Percentiles rank a stretch among this genome's conserved stretches.
phyloP scores from a whole-genome alignment of 345 rosid species.

The Hibiscus mutabilis region DNA sequence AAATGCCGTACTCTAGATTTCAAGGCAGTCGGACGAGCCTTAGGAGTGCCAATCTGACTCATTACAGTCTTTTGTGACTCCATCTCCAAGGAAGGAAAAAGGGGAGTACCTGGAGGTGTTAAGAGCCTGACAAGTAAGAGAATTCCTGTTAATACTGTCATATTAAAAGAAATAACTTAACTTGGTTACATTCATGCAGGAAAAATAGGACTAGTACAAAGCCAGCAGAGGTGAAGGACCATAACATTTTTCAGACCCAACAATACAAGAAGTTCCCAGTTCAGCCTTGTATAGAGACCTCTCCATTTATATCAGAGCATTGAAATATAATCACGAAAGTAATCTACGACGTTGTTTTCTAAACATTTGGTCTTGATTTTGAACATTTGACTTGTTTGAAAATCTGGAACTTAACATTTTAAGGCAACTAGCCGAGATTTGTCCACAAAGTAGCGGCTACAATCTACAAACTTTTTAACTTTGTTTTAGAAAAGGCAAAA shows the following conservation, averaged over 20 bases:
- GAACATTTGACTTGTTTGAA: neutral
- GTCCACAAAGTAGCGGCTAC: neutral
- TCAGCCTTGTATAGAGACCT: neutral
- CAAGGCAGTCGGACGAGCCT: slow-evolving; percentile 50
- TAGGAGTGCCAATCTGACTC: slow-evolving; percentile 64
- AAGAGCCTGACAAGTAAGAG: slow-evolving; percentile 62
- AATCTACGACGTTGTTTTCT: neutral
- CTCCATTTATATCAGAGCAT: neutral
- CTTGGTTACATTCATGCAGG: neutral
- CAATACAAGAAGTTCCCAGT: neutral
- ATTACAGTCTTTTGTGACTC: slow-evolving; percentile 67
- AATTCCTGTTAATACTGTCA: slow-evolving; percentile 7
- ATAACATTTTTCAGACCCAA: slow-evolving; percentile 1
- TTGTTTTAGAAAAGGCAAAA: too few species aligned
- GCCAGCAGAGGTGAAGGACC: neutral
- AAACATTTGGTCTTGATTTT: neutral
- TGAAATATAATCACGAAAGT: neutral
- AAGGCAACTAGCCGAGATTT: neutral
- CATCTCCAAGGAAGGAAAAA: slow-evolving; percentile 95
- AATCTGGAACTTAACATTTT: neutral
- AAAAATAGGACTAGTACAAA: slow-evolving; percentile 1
- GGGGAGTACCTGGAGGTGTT: slow-evolving; percentile 96
- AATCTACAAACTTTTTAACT: neutral
- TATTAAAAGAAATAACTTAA: neutral
- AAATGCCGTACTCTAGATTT: slow-evolving; percentile 69